Evolutionary conservation across 2,329 filamentous ascomycete species (phyloP), one percentile per base, ranked within the genome.

Genomic region (Botryotinia narcissicola): DNA sequence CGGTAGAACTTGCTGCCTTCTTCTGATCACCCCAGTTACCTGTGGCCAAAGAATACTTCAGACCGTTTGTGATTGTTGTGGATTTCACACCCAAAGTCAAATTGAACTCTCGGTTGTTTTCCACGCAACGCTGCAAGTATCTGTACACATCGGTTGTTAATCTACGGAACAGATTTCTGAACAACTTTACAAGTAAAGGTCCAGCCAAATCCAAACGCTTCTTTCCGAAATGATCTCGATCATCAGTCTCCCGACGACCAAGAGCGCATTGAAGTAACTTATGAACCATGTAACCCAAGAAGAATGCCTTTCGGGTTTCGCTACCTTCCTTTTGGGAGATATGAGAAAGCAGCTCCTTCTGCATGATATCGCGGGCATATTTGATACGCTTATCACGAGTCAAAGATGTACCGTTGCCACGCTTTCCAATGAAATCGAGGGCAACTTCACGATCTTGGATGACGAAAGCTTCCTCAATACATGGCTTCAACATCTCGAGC

Each of bases 1-100:
- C 96, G 76, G 97, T 98, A 1, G 95, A 93, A 78, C 92, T 95
- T 79, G 93, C 93, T 32, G 96, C 95, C 86, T 98, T 99, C 88
- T 98, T 99, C 85, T 99, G 96, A 78, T 99, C 96, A 80, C 96
- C 97, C 97, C 96, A 99, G 84, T 99, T 99, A 77, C 96, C 96
- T 22, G 96, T 99, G 40, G 96, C 95, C 75, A 99, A 87, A 70
- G 96, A 98, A 84, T 99, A 99, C 82, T 98, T 97, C 77, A 99
- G 85, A 68, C 95, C 96, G 81, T 96, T 97, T 32, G 95, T 97
- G 77, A 99, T 87, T 32, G 96, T 97, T 75, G 91, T 92, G 35
- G 92, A 91, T 85, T 98, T 98, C 80, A 98, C 92, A 78, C 94
- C 96, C 74, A 97, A 89, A 22, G 93, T 93, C 60, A 98, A 85